Evolutionary conservation across 768 basidiomycete genomes (phyloP).

Genomic region (Russula virescens): DNA sequence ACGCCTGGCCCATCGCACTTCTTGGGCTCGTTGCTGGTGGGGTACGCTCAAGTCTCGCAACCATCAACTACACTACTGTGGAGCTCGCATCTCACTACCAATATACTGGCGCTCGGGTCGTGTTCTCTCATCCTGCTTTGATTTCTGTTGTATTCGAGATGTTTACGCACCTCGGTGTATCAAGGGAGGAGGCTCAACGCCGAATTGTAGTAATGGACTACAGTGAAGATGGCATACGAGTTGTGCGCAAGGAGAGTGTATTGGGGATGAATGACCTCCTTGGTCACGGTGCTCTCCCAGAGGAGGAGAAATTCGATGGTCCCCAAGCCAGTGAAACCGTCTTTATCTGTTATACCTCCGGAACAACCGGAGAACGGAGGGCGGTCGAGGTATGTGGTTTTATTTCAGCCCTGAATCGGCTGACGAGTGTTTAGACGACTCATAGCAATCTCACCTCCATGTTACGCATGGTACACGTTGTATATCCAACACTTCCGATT

Average conservation of each 20-base stretch:
- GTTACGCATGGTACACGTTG: constrained; percentile 42
- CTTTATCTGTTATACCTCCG: constrained; percentile 59
- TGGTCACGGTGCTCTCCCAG: constrained; percentile 40
- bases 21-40: constrained; percentile 55
- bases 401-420: background rate
- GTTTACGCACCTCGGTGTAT: constrained; percentile 46
- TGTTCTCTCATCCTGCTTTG: constrained; percentile 62
- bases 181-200: constrained; percentile 41
- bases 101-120: constrained; percentile 52
- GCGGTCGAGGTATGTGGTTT: constrained; percentile 40
- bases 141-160: constrained; percentile 51
- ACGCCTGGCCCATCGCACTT: constrained; percentile 49
- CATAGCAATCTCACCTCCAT: constrained; percentile 64
- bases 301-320: constrained; percentile 54
- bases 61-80: constrained; percentile 57
- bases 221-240: background rate
- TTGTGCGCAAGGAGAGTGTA: constrained; percentile 31
- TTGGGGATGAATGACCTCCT: constrained; percentile 42
- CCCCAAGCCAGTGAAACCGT: constrained; percentile 48
- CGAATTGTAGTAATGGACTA: constrained; percentile 51
- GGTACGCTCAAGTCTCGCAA: constrained; percentile 63
- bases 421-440: constrained; percentile 41
- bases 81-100: constrained; percentile 78
- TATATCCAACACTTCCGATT: constrained; percentile 38
- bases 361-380: constrained; percentile 77